Percentiles rank a stretch among this genome's conserved stretches.
Conservation (phyloP, 139 green algal species). For the Volvox reticuliferus region DNA sequence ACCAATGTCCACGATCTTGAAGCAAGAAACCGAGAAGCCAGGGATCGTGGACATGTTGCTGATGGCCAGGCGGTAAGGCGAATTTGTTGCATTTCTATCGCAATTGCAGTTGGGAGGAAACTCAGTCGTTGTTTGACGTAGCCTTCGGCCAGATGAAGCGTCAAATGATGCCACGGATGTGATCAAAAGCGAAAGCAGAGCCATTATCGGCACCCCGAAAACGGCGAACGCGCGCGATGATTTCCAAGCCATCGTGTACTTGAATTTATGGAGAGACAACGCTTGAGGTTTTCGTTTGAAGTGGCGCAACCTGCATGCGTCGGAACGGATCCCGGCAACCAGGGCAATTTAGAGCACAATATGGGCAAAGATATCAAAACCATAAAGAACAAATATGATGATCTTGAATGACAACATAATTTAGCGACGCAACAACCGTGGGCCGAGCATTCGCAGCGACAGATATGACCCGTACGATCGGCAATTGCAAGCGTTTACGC, state of each 20-base stretch:
- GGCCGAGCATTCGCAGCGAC: too few relatives aligned
- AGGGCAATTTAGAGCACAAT: too few relatives aligned
- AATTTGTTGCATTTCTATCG: not conserved
- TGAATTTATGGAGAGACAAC: not conserved
- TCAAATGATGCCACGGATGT: not conserved
- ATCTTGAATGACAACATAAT: too few relatives aligned
- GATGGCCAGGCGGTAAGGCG: not conserved
- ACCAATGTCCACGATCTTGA: not conserved
- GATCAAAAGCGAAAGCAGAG: not conserved
- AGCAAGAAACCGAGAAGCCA: not conserved
- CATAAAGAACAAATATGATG: too few relatives aligned
- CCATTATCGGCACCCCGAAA: not conserved
- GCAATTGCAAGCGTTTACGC: too few relatives aligned
- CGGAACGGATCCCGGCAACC: not conserved
- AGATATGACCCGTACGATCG: too few relatives aligned
- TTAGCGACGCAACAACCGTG: too few relatives aligned
- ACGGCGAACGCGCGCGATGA: not conserved
- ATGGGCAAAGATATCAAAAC: too few relatives aligned
- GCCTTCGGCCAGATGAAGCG: not conserved
- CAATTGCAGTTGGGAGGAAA: conserved; percentile 1
- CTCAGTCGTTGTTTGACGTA: not conserved
- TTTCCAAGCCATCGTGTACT: not conserved
- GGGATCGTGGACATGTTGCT: not conserved
- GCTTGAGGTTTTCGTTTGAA: not conserved
- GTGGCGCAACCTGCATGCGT: not conserved